Evolutionary conservation across 208 protist species (phyloP).

Genomic region (Crithidia expoeki): DNA sequence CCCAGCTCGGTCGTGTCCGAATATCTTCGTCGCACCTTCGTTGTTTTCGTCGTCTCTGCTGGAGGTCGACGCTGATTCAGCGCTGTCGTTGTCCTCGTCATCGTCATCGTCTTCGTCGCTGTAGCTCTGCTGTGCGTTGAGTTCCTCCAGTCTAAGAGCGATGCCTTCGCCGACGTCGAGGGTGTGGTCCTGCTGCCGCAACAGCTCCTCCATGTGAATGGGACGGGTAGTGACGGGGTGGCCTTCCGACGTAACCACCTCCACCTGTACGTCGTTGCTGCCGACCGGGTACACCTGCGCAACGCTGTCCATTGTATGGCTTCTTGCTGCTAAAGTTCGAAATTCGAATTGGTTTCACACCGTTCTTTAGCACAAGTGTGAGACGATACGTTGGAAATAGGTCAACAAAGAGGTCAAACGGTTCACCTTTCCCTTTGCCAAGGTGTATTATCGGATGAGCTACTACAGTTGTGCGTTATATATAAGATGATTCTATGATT

Average conservation of each 20-base stretch:
- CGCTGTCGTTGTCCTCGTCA: background rate
- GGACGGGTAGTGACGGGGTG: conserved; percentile 49
- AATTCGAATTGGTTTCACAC: too few species aligned
- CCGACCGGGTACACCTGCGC: background rate
- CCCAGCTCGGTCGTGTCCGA: background rate
- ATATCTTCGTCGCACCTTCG: too few species aligned
- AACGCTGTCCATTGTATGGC: background rate
- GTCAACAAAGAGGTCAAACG: too few species aligned
- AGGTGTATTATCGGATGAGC: too few species aligned
- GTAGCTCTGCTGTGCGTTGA: conserved; percentile 43
- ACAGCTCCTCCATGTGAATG: conserved; percentile 76
- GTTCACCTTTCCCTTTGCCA: too few species aligned
- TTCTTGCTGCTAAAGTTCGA: too few species aligned
- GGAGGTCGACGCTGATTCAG: background rate
- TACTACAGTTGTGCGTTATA: too few species aligned
- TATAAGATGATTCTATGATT: too few species aligned
- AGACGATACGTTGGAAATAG: too few species aligned
- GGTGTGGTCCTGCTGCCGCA: conserved; percentile 47
- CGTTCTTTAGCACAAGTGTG: too few species aligned
- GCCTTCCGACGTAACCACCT: conserved; percentile 70
- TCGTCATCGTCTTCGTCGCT: conserved; percentile 46
- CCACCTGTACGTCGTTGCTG: conserved; percentile 55
- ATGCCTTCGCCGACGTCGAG: conserved; percentile 68
- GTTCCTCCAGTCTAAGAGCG: conserved; percentile 73
- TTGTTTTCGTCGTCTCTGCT: background rate